Base-by-base conservation (phyloP, 371 early-diverging fungal genomes). In the Mucor mucedo region DNA sequence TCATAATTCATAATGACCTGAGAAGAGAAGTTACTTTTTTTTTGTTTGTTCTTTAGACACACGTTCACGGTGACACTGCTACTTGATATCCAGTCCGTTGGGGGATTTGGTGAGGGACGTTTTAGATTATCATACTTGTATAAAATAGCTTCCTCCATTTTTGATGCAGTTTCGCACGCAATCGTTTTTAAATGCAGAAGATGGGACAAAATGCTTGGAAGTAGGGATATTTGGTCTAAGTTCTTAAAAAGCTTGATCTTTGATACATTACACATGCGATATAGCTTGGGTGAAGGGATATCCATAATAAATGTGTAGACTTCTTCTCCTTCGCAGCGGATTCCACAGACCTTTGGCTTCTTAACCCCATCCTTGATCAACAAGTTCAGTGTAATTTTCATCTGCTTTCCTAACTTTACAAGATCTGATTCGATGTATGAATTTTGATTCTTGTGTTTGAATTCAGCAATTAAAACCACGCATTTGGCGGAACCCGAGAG, bases 301-400 rank as follows among this genome's bases (percentile, higher is more conserved):
- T 62, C 50, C 68, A 68, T 68, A 4, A 55, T 40, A 30, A 40
- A 58, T 5, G 59, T 68, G 0, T 62, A 44, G 16, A 62, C 33
- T 50, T 58, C 59, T 33, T 62, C 53, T 11, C 55, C 63, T 59
- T 68, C 54, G 58, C 55, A 68, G 14, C 62, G 68, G 54, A 67
- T 13, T 33, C 58, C 62, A 60, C 52, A 66, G 11, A 67, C n/a
- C 32, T 54, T 53, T 16, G 68, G 68, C 10, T 62, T 39, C 0
- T 2, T 27, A 47, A 62, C 58, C 9, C 68, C 62, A 8, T 48
- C 62, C 4, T 28, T 29, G 10, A 67, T 38, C 47, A 68, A 48
- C 14, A 47, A 41, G 67, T 62, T 66, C 32, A 62, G n/a, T 5
- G 59, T 59, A 0, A 9, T 9, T 39, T 58, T 67, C 62, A 67